Percentiles rank a stretch among this genome's conserved stretches.
Evolutionary conservation across 2,329 filamentous ascomycete species (phyloP).

Genomic region (Trichoderma polysporum): DNA sequence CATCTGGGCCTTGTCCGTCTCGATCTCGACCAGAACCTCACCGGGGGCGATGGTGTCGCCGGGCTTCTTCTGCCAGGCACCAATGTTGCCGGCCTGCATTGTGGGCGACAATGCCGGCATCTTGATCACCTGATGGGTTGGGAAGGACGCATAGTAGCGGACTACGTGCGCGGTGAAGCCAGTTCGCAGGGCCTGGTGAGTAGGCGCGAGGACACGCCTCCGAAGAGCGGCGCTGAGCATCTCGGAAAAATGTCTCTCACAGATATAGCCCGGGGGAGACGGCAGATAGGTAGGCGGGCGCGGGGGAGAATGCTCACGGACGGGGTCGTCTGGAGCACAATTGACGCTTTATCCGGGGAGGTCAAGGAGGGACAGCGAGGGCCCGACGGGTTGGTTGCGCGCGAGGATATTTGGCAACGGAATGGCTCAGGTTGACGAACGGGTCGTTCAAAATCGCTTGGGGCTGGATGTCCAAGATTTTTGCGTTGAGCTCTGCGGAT

Average conservation of each 20-base stretch:
- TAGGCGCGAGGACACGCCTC: constrained; percentile 57
- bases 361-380: constrained; percentile 22
- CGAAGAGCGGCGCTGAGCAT: constrained; percentile 66
- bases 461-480: constrained; percentile 39
- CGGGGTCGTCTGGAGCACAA: constrained; percentile 15
- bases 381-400: constrained; percentile 27
- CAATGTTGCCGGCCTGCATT: constrained; percentile 96
- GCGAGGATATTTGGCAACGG: constrained; percentile 35
- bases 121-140: constrained; percentile 89
- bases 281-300: constrained; percentile 22
- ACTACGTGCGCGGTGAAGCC: constrained; percentile 55
- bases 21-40: constrained; percentile 95
- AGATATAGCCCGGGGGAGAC: constrained; percentile 24
- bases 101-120: constrained; percentile 98
- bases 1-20: constrained; percentile 99
- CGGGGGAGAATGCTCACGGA: constrained; percentile 17
- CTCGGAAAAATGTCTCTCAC: constrained; percentile 35
- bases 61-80: constrained; percentile 95
- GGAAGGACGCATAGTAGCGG: constrained; percentile 78
- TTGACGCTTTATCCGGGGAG: constrained; percentile 22
- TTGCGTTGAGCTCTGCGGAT: constrained; percentile 43
- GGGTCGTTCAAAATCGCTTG: constrained; percentile 37
- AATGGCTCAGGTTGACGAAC: constrained; percentile 29
- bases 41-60: constrained; percentile 85
- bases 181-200: constrained; percentile 51